phyloP scores from a whole-genome alignment of 2,329 filamentous ascomycete genomes.

The Talaromyces sp. region DNA sequence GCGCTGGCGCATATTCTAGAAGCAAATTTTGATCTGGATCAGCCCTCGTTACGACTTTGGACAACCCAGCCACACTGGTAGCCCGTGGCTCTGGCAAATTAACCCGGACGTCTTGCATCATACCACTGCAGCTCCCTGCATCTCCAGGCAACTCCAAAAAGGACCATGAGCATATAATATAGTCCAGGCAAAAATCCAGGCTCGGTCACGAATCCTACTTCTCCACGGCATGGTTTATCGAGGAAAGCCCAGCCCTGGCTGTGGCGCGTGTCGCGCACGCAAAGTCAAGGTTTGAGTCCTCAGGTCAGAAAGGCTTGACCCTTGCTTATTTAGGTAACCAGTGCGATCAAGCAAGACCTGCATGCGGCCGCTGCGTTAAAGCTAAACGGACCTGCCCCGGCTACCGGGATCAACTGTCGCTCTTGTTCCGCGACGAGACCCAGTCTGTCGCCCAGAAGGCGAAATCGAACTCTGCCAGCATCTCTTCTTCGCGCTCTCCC shows the following conservation, averaged over 20 bases:
- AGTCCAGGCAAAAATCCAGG: neutral
- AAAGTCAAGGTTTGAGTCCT: slow-evolving; percentile 24
- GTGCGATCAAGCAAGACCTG: slow-evolving; percentile 58
- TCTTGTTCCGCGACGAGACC: slow-evolving; percentile 64
- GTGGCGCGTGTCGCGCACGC: slow-evolving; percentile 28
- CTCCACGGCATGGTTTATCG: slow-evolving; percentile 23
- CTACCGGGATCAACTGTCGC: slow-evolving; percentile 59
- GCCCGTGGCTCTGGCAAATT: neutral
- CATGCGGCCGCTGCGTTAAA: slow-evolving; percentile 59
- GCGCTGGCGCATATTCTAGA: neutral
- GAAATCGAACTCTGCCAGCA: slow-evolving; percentile 34
- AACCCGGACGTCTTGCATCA: neutral
- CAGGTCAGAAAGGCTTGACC: slow-evolving; percentile 9
- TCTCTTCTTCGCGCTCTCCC: slow-evolving; percentile 17
- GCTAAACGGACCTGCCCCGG: slow-evolving; percentile 58
- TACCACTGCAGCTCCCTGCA: neutral
- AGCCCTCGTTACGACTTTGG: neutral
- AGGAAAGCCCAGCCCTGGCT: slow-evolving; percentile 30
- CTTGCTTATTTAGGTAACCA: slow-evolving; percentile 21
- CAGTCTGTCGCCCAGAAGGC: slow-evolving; percentile 56
- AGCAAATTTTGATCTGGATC: neutral
- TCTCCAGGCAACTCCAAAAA: neutral
- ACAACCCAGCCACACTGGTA: neutral
- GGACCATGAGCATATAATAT: neutral
- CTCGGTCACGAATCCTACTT: neutral